Percentiles rank a stretch among this genome's conserved stretches.
Evolutionary conservation across 2,329 filamentous ascomycete species (phyloP).

Genomic region (Botrytis sinoallii): DNA sequence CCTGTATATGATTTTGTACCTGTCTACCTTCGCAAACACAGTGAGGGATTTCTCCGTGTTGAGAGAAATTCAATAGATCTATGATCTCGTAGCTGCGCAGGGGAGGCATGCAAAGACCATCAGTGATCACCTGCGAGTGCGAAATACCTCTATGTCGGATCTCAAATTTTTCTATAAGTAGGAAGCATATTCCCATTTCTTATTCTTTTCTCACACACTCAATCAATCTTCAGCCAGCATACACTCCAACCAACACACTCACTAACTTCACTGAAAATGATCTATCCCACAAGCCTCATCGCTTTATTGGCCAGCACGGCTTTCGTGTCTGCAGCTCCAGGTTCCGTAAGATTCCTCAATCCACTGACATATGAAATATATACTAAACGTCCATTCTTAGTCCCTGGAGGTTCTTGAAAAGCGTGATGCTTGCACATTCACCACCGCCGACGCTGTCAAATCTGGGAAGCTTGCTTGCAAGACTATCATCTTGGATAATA

Average conservation of each 20-base stretch:
- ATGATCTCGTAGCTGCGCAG: neutral
- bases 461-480: slow-evolving; percentile 50
- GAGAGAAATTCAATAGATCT: neutral
- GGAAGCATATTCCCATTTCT: neutral
- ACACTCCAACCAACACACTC: neutral
- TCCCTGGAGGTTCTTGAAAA: neutral
- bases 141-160: neutral
- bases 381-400: neutral
- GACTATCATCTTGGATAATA: slow-evolving; percentile 50
- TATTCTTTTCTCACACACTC: neutral
- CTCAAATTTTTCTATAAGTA: neutral
- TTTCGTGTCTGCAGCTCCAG: neutral
- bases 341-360: neutral
- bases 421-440: slow-evolving; percentile 50
- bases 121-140: too few species aligned
- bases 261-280: neutral
- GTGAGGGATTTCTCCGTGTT: neutral
- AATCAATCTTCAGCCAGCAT: neutral
- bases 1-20: neutral
- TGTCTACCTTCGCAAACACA: neutral
- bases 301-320: neutral
- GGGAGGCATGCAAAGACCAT: too few species aligned
- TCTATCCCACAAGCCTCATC: neutral
- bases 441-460: slow-evolving; percentile 42
- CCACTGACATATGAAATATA: rapidly evolving